Evolutionary conservation across 495 filamentous ascomycete species (phyloP).

Genomic region (Penicillium fimorum): DNA sequence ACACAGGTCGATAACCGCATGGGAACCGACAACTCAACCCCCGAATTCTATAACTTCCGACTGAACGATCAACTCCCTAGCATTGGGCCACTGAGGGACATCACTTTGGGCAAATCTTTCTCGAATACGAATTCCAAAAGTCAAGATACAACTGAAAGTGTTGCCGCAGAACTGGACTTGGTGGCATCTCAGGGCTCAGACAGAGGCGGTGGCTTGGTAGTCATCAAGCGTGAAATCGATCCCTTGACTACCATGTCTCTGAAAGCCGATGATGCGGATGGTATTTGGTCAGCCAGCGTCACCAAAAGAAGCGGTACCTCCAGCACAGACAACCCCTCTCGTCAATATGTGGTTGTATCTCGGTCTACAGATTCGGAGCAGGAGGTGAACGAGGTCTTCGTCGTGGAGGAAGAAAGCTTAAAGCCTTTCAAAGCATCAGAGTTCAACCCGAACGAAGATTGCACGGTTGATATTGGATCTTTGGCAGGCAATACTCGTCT

Average conservation of each 20-base stretch:
- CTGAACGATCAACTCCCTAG: slow-evolving; percentile 74
- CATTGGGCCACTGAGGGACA: slow-evolving; percentile 72
- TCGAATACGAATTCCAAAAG: slow-evolving; percentile 5
- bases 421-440: slow-evolving; percentile 55
- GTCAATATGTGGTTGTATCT: slow-evolving; percentile 41
- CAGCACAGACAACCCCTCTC: slow-evolving; percentile 43
- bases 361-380: slow-evolving; percentile 31
- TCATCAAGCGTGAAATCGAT: slow-evolving; percentile 73
- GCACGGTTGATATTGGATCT: slow-evolving; percentile 76
- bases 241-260: slow-evolving; percentile 62
- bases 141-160: slow-evolving; percentile 28
- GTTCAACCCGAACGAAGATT: slow-evolving; percentile 82
- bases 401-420: slow-evolving; percentile 27
- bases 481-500: slow-evolving; percentile 72
- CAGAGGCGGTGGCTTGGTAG: slow-evolving; percentile 64
- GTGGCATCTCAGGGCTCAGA: slow-evolving; percentile 69
- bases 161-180: slow-evolving; percentile 62
- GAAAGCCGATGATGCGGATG: slow-evolving; percentile 31
- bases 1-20: slow-evolving; percentile 19
- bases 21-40: slow-evolving; percentile 18
- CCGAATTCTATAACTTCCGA: slow-evolving; percentile 67
- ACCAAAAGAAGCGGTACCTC: slow-evolving; percentile 12
- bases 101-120: slow-evolving; percentile 58
- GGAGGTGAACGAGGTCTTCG: slow-evolving; percentile 43
- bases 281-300: slow-evolving; percentile 39